Conservation (phyloP, 306 rosid species). For the Argentina anserina region DNA sequence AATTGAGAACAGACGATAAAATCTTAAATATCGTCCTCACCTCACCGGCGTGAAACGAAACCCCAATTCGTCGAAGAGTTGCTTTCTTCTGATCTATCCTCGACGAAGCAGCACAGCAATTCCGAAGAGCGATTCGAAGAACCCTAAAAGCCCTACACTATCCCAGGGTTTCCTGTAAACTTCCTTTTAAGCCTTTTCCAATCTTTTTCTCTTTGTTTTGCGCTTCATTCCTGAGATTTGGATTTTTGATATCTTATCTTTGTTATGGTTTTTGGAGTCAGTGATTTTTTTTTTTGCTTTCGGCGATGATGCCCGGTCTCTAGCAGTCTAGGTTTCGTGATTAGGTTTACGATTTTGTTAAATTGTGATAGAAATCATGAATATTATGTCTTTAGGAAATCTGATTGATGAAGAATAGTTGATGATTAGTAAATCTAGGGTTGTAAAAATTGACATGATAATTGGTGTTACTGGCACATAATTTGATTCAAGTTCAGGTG, state of each 20-base stretch:
- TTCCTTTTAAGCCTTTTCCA: not conserved
- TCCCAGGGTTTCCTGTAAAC: not conserved
- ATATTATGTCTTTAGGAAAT: not conserved
- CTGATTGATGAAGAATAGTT: not conserved
- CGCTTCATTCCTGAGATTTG: not conserved
- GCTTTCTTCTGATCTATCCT: too few species aligned
- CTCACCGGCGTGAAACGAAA: too few species aligned
- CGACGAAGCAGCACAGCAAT: too few species aligned
- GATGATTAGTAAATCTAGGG: not conserved
- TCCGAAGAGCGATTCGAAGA: too few species aligned
- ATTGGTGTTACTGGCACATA: not conserved
- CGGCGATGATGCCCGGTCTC: not conserved
- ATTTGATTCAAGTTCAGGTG: not conserved
- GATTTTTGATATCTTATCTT: not conserved
- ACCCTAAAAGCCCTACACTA: not conserved
- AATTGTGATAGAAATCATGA: not conserved
- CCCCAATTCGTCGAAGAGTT: too few species aligned
- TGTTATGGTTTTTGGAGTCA: not conserved
- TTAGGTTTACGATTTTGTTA: not conserved
- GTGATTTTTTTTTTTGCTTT: not conserved
- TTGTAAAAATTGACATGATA: not conserved
- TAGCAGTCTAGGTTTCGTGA: not conserved
- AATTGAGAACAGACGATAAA: too few species aligned
- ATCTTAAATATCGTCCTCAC: too few species aligned
- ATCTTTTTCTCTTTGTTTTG: not conserved